Evolutionary conservation across 331 rosid genomes (phyloP).

Genomic region (Malus hybrid): DNA sequence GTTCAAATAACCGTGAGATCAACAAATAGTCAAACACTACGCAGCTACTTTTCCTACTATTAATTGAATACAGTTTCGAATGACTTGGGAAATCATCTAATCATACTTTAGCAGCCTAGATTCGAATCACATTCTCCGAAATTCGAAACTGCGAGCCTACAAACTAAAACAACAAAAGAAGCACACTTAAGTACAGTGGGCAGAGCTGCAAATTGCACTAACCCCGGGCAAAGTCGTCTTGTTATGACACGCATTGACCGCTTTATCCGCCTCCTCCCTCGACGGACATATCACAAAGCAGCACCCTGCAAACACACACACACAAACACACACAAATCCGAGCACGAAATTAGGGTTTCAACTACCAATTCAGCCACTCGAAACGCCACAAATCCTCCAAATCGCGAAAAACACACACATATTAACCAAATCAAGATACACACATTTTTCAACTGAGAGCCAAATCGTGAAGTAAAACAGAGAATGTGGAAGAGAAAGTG

Average conservation of each 20-base stretch:
- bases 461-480: background rate
- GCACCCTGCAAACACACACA: constrained; percentile 49
- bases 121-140: constrained; percentile 9
- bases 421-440: background rate
- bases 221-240: constrained; percentile 94
- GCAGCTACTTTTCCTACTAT: background rate
- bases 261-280: constrained; percentile 91
- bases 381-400: constrained; percentile 8
- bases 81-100: background rate
- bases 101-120: background rate
- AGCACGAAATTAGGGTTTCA: constrained; percentile 38
- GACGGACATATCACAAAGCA: constrained; percentile 93
- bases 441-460: background rate
- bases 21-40: background rate
- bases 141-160: background rate
- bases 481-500: background rate
- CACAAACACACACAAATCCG: background rate
- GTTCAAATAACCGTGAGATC: background rate
- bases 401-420: constrained; percentile 18
- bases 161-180: background rate
- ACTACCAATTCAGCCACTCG: background rate
- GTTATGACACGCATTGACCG: constrained; percentile 94
- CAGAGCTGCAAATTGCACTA: constrained; percentile 23
- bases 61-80: too few species aligned
- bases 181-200: background rate